Conservation (phyloP, 1,139 yeast genomes). For the Scheffersomyces illinoinensis region DNA sequence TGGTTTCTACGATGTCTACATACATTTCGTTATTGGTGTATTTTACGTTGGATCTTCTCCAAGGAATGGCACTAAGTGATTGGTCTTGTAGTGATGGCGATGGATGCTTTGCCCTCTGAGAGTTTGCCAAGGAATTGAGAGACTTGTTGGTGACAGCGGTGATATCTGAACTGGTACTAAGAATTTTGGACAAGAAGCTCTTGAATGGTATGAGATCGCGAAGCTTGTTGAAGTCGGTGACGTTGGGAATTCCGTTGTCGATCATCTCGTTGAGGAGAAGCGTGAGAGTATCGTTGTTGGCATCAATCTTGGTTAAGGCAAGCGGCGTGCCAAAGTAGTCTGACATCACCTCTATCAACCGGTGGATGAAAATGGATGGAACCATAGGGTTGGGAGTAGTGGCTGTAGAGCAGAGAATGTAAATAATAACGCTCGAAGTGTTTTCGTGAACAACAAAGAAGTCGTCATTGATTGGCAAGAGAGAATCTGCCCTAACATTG, state of each 20-base stretch:
- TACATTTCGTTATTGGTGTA: conserved; percentile 79
- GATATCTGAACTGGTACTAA: conserved; percentile 35
- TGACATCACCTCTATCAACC: conserved; percentile 52
- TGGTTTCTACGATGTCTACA: conserved; percentile 69
- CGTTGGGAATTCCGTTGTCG: conserved; percentile 73
- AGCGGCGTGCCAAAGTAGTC: conserved; percentile 63
- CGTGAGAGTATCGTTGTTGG: conserved; percentile 65
- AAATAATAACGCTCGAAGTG: conserved; percentile 25
- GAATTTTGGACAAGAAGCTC: conserved; percentile 38
- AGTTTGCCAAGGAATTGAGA: conserved; percentile 5
- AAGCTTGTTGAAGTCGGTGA: conserved; percentile 71
- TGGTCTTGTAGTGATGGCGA: neutral
- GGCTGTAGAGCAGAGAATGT: conserved; percentile 24
- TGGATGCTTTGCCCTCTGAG: conserved; percentile 1
- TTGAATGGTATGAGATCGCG: conserved; percentile 70
- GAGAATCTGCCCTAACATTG: conserved; percentile 12
- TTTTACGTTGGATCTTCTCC: conserved; percentile 69
- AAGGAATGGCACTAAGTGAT: conserved; percentile 47
- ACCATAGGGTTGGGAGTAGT: conserved; percentile 43
- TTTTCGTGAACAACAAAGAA: conserved; percentile 27
- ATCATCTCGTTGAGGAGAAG: conserved; percentile 64
- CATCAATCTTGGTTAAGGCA: conserved; percentile 56
- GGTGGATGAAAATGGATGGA: conserved; percentile 56
- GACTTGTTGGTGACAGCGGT: conserved; percentile 16
- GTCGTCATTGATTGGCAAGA: conserved; percentile 31